Base-by-base conservation (phyloP, 306 rosid species). In the Prunus mongolica region DNA sequence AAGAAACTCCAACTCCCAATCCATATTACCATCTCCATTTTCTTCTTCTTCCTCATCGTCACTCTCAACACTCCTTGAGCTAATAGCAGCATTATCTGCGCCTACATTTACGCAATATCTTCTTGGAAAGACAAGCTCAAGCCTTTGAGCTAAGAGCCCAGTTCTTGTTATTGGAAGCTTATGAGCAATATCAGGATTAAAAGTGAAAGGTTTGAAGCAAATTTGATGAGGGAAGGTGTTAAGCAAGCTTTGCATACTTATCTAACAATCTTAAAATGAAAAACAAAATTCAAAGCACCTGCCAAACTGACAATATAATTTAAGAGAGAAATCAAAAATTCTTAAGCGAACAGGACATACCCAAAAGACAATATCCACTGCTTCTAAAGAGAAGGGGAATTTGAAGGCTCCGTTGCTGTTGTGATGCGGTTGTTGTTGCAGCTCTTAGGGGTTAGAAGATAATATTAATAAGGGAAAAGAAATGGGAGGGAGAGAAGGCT, bases 1-100 rank as follows among this genome's bases (percentile, higher is more conserved):
- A 8, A 91, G 30, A 58, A 94, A 82, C 86, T 94, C 95, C 46
- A 18, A 46, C 69, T 90, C 97, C 97, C 97, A 91, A n/a, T 87
- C 91, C 84, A 47, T 19, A 65, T 50, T 20, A 70, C 50, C 75
- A 51, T 71, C 56, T 60, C 68, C 86, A 6, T 74, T 63, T 49
- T 52, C 67, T 11, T 52, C 75, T 64, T 76, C 87, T 63, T 76
- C 87, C 55, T 65, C 56, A 71, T 76, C 84, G 57, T 65, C 82
- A 74, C 51, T 47, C 6, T 67, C 38, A 32, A 69, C 71, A 46
- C 82, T 72, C 58, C 65, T 70, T 3, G 82, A 77, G 67, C 77
- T 67, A 58, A 18, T 18, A 54, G 28, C 47, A 72, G 34, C 20
- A 70, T 34, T 46, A 68, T 75, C 80, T 69, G 75, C 76, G 76